phyloP scores from a whole-genome alignment of 2,329 filamentous ascomycete genomes.

The Trichoderma afroharzianum region DNA sequence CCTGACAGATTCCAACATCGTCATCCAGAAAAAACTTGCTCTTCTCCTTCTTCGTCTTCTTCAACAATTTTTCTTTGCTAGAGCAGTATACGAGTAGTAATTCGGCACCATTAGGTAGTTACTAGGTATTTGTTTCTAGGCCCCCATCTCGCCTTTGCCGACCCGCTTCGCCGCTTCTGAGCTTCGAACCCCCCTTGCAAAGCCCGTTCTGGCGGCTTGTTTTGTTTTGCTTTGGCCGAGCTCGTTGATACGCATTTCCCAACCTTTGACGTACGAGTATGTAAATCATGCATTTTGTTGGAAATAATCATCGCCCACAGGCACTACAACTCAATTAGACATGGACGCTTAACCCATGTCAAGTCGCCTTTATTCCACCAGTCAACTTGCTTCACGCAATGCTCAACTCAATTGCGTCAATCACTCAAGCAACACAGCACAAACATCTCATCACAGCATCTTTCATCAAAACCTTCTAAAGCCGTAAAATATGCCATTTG shows the following conservation, averaged over 20 bases:
- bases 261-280: too few species aligned
- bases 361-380: background rate
- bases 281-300: background rate
- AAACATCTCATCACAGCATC: background rate
- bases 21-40: background rate
- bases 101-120: too few species aligned
- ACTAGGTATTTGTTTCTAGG: background rate
- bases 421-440: background rate
- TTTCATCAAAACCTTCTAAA: background rate
- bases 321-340: too few species aligned
- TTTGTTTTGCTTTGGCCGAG: background rate
- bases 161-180: constrained; percentile 8
- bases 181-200: background rate
- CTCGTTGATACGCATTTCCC: background rate
- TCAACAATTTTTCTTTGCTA: too few species aligned
- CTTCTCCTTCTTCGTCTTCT: background rate
- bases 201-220: background rate
- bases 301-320: background rate
- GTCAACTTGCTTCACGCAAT: background rate
- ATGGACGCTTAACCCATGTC: background rate
- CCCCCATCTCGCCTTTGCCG: constrained; percentile 8
- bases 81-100: too few species aligned
- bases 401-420: background rate
- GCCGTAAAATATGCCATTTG: background rate
- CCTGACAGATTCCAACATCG: background rate